Evolutionary conservation across 2,329 filamentous ascomycete species (phyloP), one percentile per base, ranked within the genome.

Genomic region (Purpureocillium lavendulum): DNA sequence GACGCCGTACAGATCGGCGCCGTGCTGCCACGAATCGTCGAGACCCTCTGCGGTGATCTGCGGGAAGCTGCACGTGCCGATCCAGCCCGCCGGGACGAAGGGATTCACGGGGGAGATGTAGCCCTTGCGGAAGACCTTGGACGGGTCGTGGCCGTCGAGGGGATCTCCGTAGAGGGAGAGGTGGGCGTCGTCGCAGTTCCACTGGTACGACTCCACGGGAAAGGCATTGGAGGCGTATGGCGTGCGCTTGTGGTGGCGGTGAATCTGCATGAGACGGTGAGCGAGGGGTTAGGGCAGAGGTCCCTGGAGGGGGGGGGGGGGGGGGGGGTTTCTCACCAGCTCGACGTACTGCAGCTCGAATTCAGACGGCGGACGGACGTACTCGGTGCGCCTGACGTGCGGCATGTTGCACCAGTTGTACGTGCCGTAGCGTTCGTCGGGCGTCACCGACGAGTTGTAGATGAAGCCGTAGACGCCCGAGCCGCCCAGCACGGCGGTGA

Each of bases 331-430:
- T 35, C 71, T 59, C 60, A 84, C 78, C 51, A 89, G 65, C 61
- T 90, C 85, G 7, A 90, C 84, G 55, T 89, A 90, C 51, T 73
- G 63, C 37, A 92, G 64, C 49, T 79, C 66, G 54, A 77, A 87
- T n/a, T 72, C 73, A 0, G 60, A 46, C 1, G 64, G 50, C 0
- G 73, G 65, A 44, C 60, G 69, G 12, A 69, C 58, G 53, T 92
- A 92, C 51, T 86, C 82, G 12, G 60, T 59, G 16, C 58, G 62
- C 26, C 84, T 72, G n/a, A 85, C 82, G 61, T 90, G 87, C 1
- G 87, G 86, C 84, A 92, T 92, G 54, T 92, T 89, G 61, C 86
- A 92, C 71, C 73, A 90, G 58, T 90, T 87, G 60, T 89, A 89
- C 1, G 64, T 70, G 6, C 77, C 76, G 59, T 84, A 82, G 30